Evolutionary conservation across 1,139 yeast species (phyloP), one percentile per base, ranked within the genome.

Genomic region (Yamadazyma jaroonii): DNA sequence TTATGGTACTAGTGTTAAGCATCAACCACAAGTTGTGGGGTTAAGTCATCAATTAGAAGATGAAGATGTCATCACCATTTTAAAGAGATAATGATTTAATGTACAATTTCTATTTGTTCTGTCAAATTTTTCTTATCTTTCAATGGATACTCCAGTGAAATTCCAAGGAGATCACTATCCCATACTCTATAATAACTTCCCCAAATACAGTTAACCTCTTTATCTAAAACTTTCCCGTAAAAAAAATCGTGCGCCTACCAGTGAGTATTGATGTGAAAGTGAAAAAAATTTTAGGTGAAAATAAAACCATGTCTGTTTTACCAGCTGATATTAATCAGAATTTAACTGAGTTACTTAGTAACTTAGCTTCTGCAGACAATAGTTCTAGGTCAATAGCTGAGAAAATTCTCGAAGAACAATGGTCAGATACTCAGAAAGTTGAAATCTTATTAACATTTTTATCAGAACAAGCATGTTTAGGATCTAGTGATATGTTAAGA

Each of bases 11-110:
- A 84, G 95, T 54, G 97, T 90, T 37, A 92, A 92, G 68, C 98
- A 92, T 62, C 97, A 90, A 63, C 97, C 97, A n/a, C 98, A 92
- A 65, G 79, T 81, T 49, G 97, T 90, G 32, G 98, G 98, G 31
- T 72, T 92, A 50, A 63, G 74, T 36, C 98, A 94, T 64, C 70
- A 59, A 8, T 70, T 92, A 50, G 84, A 83, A 62, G 99, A 92
- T 62, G 98, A 92, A 64, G 99, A 92, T 65, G 98, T 94, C 25
- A 95, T 92, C 38, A 90, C 98, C 23, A 88, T 92, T 53, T 75
- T 90, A 66, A 90, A 89, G 70, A 88, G 85, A 54, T 71, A 58
- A 41, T 21, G 20, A 17, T 17, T 17, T n/a, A n/a, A n/a, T n/a
- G n/a, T n/a, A n/a, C n/a, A n/a, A n/a, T n/a, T n/a, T n/a, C n/a